phyloP scores from a whole-genome alignment of 2,329 filamentous ascomycete genomes.

The Trichoderma atrobrunneum region DNA sequence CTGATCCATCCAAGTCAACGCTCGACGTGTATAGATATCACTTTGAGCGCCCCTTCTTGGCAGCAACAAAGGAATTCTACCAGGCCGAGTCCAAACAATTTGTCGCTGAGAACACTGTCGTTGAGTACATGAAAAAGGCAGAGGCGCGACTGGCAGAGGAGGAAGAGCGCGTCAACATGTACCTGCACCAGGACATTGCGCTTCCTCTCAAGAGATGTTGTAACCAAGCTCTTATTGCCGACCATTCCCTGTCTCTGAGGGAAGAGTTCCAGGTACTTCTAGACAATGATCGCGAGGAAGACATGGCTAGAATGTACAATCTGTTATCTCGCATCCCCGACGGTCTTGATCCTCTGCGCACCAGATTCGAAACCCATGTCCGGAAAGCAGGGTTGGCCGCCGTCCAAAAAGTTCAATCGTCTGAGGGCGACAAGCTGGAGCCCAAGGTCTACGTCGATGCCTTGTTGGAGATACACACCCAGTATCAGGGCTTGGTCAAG shows the following conservation, averaged over 20 bases:
- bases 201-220: constrained; percentile 80
- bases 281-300: constrained; percentile 90
- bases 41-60: constrained; percentile 90
- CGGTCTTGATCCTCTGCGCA: constrained; percentile 82
- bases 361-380: constrained; percentile 88
- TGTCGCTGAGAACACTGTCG: constrained; percentile 92
- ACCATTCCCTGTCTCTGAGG: constrained; percentile 79
- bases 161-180: constrained; percentile 88
- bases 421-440: constrained; percentile 84
- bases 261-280: constrained; percentile 95
- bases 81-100: constrained; percentile 90
- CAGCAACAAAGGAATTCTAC: constrained; percentile 82
- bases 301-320: constrained; percentile 95
- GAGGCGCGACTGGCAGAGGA: constrained; percentile 86
- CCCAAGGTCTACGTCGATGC: constrained; percentile 97
- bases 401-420: constrained; percentile 83
- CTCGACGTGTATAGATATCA: constrained; percentile 90
- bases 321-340: constrained; percentile 86
- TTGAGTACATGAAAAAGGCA: constrained; percentile 99
- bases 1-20: constrained; percentile 88
- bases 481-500: constrained; percentile 89
- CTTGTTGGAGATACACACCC: constrained; percentile 86
- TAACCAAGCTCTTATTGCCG: constrained; percentile 83
- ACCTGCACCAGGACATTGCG: constrained; percentile 87
- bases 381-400: constrained; percentile 83